Evolutionary conservation across 371 early-diverging fungal genomes (phyloP).

Genomic region (Funneliformis caledonium): DNA sequence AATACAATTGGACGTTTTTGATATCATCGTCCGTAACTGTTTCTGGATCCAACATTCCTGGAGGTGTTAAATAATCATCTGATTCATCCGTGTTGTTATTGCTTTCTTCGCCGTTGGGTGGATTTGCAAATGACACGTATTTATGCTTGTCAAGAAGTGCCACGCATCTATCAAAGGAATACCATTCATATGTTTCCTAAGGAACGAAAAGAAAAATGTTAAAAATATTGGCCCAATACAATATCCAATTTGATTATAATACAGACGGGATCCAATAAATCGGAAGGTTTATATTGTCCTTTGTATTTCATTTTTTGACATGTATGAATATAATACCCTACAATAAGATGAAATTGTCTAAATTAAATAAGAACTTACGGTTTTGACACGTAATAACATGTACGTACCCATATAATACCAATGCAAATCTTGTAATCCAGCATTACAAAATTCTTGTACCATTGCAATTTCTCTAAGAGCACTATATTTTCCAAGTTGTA

Average conservation of each 20-base stretch:
- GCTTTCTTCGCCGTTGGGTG: slow-evolving; percentile 37
- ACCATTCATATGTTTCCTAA: slow-evolving; percentile 53
- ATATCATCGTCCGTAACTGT: slow-evolving; percentile 40
- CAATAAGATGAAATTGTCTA: neutral
- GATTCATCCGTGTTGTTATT: slow-evolving; percentile 33
- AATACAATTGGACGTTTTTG: slow-evolving; percentile 32
- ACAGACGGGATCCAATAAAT: slow-evolving; percentile 71
- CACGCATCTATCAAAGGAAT: slow-evolving; percentile 45
- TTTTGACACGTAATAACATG: neutral
- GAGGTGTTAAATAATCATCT: slow-evolving; percentile 24
- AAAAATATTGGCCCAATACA: neutral
- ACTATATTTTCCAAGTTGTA: slow-evolving; percentile 84
- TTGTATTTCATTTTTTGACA: slow-evolving; percentile 96
- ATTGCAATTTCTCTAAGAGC: slow-evolving; percentile 80
- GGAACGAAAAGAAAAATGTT: neutral
- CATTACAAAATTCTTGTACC: slow-evolving; percentile 38
- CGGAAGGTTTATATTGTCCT: slow-evolving; percentile 82
- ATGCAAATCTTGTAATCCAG: slow-evolving; percentile 50
- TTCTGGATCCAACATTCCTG: slow-evolving; percentile 47
- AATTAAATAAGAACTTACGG: neutral
- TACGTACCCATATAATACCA: slow-evolving; percentile 88
- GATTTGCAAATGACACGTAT: slow-evolving; percentile 17
- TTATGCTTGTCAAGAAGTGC: slow-evolving; percentile 46
- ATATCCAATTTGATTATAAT: neutral
- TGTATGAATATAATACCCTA: slow-evolving; percentile 87